Percentiles rank a stretch among this genome's conserved stretches.
These are phyloP conservation scores for Cicer pinnatifidum DNA, from an alignment of 306 rosid genomes.

Conservation along the genomic window DNA sequence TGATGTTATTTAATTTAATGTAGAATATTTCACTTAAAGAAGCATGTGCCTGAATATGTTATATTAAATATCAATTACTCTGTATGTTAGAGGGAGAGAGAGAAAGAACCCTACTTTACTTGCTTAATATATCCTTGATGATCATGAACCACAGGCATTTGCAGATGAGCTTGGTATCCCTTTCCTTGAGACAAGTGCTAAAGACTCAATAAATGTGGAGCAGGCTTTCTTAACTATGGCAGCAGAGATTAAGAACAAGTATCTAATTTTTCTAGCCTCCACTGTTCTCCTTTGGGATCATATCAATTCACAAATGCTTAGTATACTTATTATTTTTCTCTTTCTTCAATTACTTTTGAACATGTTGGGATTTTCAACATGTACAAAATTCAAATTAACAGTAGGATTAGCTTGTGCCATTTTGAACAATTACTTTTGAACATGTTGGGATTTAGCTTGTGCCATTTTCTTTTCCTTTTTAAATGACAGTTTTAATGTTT, in stretches of 20 bases:
- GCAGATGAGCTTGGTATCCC: constrained; percentile 97
- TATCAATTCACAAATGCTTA: constrained; percentile 2
- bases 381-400: constrained; percentile 2
- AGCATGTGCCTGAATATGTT: neutral
- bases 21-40: constrained; percentile 10
- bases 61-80: neutral
- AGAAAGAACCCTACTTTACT: constrained; percentile 1
- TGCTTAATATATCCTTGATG: constrained; percentile 20
- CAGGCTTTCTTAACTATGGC: constrained; percentile 99
- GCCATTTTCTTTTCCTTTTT: constrained; percentile 18
- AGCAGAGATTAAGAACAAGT: constrained; percentile 93
- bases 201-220: constrained; percentile 94
- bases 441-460: constrained; percentile 17
- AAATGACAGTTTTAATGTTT: neutral
- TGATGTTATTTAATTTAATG: neutral
- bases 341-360: constrained; percentile 8
- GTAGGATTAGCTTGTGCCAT: constrained; percentile 8
- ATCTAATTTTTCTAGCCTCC: constrained; percentile 47
- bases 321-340: neutral
- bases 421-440: constrained; percentile 12
- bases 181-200: constrained; percentile 98
- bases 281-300: constrained; percentile 26
- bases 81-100: constrained; percentile 14
- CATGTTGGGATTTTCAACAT: constrained; percentile 21
- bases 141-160: constrained; percentile 68